A percentile compares a stretch with the other conserved stretches of the same genome.
Conservation (phyloP, 73 alveolate genomes). For the Tetrahymena malaccensis region DNA sequence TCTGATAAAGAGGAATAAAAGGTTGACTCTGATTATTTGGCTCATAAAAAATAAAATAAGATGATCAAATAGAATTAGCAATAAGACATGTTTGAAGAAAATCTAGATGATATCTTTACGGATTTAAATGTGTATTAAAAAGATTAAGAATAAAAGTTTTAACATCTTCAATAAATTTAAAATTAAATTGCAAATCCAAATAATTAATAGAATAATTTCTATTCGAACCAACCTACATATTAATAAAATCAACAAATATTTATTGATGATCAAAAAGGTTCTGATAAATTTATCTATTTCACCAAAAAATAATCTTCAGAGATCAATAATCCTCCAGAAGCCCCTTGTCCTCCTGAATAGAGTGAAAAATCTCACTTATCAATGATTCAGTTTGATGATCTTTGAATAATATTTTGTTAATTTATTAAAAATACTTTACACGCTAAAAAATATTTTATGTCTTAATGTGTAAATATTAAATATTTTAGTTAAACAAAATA, state of each 20-base stretch:
- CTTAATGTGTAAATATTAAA: not conserved
- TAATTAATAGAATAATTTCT: not conserved
- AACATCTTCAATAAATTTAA: not conserved
- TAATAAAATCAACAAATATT: too few species aligned
- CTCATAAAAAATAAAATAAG: too few species aligned
- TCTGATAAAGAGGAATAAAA: not conserved
- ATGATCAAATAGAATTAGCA: too few species aligned
- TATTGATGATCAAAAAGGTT: not conserved
- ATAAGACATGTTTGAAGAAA: not conserved
- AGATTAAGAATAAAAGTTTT: not conserved
- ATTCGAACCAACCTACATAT: not conserved
- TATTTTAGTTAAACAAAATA: not conserved
- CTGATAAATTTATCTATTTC: not conserved
- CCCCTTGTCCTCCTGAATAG: not conserved
- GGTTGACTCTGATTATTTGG: too few species aligned
- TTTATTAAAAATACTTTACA: too few species aligned
- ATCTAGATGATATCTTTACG: not conserved
- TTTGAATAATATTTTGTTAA: not conserved
- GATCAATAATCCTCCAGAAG: not conserved
- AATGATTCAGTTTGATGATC: not conserved
- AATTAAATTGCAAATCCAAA: too few species aligned
- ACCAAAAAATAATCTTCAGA: not conserved
- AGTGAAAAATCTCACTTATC: not conserved
- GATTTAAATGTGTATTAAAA: not conserved
- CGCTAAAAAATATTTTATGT: too few species aligned